Conservation (phyloP, 306 rosid genomes). For the Nissolia schottii region DNA sequence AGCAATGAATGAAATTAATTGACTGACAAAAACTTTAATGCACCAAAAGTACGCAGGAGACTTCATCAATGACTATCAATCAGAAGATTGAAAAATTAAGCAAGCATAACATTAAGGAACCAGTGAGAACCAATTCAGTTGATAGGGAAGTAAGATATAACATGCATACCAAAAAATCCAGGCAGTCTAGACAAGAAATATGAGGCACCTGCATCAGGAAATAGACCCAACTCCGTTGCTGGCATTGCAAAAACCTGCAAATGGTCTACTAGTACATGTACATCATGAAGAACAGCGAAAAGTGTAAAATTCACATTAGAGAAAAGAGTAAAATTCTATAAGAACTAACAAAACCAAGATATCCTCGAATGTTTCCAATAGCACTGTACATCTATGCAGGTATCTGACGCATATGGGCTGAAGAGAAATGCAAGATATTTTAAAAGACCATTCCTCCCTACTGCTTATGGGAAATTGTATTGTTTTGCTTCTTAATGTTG, state of each 20-base stretch:
- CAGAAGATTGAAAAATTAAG: constrained; percentile 10
- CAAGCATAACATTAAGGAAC: not conserved
- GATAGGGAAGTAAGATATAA: constrained; percentile 15
- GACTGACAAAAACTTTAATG: not conserved
- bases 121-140: constrained; percentile 6
- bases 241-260: constrained; percentile 97
- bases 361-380: too few species aligned
- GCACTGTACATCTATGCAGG: too few species aligned
- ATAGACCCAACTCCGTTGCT: constrained; percentile 90
- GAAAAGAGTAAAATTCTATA: too few species aligned
- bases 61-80: not conserved
- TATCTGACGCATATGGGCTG: too few species aligned
- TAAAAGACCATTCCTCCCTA: too few species aligned
- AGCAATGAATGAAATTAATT: not conserved
- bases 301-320: too few species aligned
- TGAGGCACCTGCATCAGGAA: constrained; percentile 93
- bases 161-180: constrained; percentile 78
- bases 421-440: too few species aligned
- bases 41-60: constrained; percentile 4
- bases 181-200: constrained; percentile 87
- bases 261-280: constrained; percentile 18
- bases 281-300: constrained; percentile 12
- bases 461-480: too few species aligned
- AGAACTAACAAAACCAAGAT: too few species aligned
- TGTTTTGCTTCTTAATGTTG: too few species aligned